Evolutionary conservation across 2,329 filamentous ascomycete species (phyloP), one percentile per base, ranked within the genome.

Genomic region (Cercospora zeina): DNA sequence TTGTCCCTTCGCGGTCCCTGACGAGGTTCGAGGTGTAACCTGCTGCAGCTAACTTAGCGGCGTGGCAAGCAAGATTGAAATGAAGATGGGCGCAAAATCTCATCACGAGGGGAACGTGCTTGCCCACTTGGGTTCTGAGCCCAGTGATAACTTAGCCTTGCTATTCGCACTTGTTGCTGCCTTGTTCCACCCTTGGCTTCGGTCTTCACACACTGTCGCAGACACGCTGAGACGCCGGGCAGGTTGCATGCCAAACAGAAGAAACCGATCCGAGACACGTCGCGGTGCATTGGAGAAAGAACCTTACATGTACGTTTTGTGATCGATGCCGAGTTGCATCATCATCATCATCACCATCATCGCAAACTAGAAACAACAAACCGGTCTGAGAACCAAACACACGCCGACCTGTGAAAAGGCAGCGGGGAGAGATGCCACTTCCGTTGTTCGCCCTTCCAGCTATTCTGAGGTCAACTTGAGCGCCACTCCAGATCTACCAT

Each of bases 381-480:
- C 16, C 39, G 39, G 16, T 21, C 13, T 45, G 16, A 21, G 10
- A 5, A 13, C 7, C 39, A 45, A 11, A 21, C 39, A 11, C 39
- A 2, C 16, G 21, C 16, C 39, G 16, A 45, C 39, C 39, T 19
- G 39, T 21, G 39, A 45, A 45, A 13, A 45, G 16, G 16, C 13
- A 24, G 16, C 19, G 39, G 39, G 34, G 30, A 57, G 54, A 30
- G 30, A 57, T 57, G 57, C 45, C 27, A 47, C 47, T 53, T 24
- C 37, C 37, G 27, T 14, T 24, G 27, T 33, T 31, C n/a, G 10
- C 27, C 24, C 21, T 9, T 58, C 27, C 56, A 50, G 10, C 19
- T 31, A 14, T 16, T n/a, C 45, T n/a, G 16, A 58, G 31, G 10
- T 34, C 31, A 34, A 58, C 56, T 27, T 31, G 42, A 58, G n/a